Base-by-base conservation (phyloP, 2,329 filamentous ascomycete genomes). In the Dichotomopilus funicola region DNA sequence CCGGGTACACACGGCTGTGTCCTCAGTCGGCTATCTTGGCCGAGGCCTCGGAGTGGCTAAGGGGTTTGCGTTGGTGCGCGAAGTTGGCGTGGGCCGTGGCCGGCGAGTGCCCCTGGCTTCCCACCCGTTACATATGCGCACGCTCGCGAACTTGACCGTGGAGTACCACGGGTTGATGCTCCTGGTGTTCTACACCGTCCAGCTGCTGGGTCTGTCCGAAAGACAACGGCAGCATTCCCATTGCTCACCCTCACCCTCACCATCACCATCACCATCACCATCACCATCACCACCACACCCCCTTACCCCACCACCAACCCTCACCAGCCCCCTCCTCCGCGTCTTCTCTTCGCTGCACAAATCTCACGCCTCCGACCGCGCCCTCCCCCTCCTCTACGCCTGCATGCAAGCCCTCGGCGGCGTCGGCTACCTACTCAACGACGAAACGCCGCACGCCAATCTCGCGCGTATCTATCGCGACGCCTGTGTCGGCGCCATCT, bases 381-480 rank as follows among this genome's bases (percentile, higher is more conserved):
- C 73, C 6, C 76, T 81, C 43, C 71, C 72, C 7, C 72, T 78
- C 3, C 65, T 86, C 13, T 76, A 77, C 60, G 74, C 74, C 11
- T 81, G 78, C 64, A 85, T 87, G 79, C 84, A 87, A 63, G 74
- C 76, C 1, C 73, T 88, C 0, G 85, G 85, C 6, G 85, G 85
- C 0, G 78, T 87, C 0, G 84, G 85, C 0, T 88, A 87, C 61
- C 75, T 85, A 31, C 75, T 83, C 63, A 86, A 71, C 60, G 74
- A 78, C 40, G 78, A 82, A 56, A 79, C 82, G 56, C 81, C 83
- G 49, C 77, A 82, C 40, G 72, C 88, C 55, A 90, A 89, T 63
- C 71, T 89, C 3, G 78, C 85, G 0, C 77, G 84, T 6, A 72
- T 89, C 1, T 82, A 83, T 62, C 78, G 87, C 6, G 86, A 89